Evolutionary conservation across 192 early-diverging fungal genomes (phyloP).

Genomic region (Phycomyces nitens): DNA sequence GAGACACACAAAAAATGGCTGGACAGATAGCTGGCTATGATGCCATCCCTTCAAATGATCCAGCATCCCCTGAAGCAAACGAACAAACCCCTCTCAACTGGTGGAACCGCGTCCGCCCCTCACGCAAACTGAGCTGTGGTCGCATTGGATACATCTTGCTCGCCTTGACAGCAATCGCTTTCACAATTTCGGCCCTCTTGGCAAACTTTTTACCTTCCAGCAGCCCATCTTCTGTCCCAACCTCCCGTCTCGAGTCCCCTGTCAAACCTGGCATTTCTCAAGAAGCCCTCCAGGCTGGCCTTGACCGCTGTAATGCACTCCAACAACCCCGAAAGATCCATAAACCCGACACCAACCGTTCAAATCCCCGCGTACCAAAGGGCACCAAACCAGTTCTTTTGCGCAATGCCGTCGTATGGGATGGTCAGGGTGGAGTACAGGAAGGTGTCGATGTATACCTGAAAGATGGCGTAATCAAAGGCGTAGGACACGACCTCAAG

Average conservation of each 20-base stretch:
- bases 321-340: no score
- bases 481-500: constrained; percentile 21
- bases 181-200: no score
- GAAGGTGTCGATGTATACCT: constrained; percentile 42
- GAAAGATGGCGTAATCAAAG: constrained; percentile 37
- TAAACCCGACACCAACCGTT: no score
- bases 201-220: no score
- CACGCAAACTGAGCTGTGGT: neutral
- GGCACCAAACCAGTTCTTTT: constrained; percentile 7
- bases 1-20: no score
- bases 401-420: constrained; percentile 34
- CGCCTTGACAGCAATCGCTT: no score
- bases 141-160: neutral
- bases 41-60: no score
- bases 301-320: neutral
- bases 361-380: constrained; percentile 12
- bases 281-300: neutral
- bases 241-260: neutral
- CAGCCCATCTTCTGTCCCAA: neutral
- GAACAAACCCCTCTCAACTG: neutral
- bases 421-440: constrained; percentile 25
- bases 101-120: neutral
- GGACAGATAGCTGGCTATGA: no score
- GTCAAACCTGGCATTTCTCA: constrained; percentile 6
- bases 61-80: no score